A percentile compares a stretch with the other conserved stretches of the same genome.
Evolutionary conservation across 148 eudicot genomes (phyloP).

Genomic region (Rhododendron ovatum): DNA sequence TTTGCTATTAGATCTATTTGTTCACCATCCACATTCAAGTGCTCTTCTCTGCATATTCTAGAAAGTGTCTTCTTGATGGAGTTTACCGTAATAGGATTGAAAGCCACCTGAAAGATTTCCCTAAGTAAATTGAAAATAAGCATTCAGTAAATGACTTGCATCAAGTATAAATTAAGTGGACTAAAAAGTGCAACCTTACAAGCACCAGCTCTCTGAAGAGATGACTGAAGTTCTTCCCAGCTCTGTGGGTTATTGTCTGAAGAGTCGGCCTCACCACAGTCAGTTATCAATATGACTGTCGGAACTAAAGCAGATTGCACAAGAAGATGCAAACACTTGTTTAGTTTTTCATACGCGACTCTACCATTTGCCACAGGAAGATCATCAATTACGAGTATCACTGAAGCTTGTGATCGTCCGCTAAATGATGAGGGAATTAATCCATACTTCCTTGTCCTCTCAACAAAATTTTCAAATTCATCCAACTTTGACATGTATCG

Average conservation of each 20-base stretch:
- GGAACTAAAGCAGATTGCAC: constrained; percentile 72
- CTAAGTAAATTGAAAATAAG: constrained; percentile 7
- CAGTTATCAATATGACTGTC: constrained; percentile 75
- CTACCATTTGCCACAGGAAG: constrained; percentile 81
- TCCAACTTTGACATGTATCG: constrained; percentile 84
- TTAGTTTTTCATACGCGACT: constrained; percentile 58
- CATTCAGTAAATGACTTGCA: background rate
- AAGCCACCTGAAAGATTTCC: constrained; percentile 62
- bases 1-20: constrained; percentile 72
- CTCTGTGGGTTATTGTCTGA: constrained; percentile 40
- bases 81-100: constrained; percentile 84
- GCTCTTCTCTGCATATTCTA: constrained; percentile 68
- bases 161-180: background rate
- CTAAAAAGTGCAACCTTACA: constrained; percentile 67
- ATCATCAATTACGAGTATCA: constrained; percentile 80
- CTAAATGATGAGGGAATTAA: constrained; percentile 39
- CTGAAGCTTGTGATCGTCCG: constrained; percentile 29
- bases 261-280: constrained; percentile 58
- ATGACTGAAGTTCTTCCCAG: constrained; percentile 74
- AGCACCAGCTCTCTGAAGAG: constrained; percentile 75
- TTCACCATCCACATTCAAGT: constrained; percentile 40
- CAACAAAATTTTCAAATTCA: constrained; percentile 87
- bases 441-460: constrained; percentile 78
- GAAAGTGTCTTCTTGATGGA: constrained; percentile 75
- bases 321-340: constrained; percentile 66